Evolutionary conservation across 2,329 filamentous ascomycete genomes (phyloP), one percentile per base, ranked within the genome.

Genomic region (Colletotrichum limetticola): DNA sequence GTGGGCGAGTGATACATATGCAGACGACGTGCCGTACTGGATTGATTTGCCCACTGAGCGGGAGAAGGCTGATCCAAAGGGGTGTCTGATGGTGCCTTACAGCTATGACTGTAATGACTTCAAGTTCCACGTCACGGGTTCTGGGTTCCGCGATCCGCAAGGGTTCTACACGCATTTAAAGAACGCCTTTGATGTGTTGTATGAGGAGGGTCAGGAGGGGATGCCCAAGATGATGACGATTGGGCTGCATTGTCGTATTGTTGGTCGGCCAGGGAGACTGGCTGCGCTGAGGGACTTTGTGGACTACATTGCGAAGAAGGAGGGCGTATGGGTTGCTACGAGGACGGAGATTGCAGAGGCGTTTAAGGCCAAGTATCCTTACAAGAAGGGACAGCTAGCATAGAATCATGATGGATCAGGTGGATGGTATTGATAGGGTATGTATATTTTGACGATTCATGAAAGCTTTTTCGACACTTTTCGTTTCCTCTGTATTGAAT

Each of bases 211-310:
- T 1, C 78, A 82, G 64, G 81, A 82, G 12, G 86, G 86, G 1
- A 78, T 78, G 74, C 86, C 86, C 5, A 88, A 88, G 80, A 90
- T 90, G 88, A 90, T 90, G 88, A 89, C 88, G 0, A 84, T 90
- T 28, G 86, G 85, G 1, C 77, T 89, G 30, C 87, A 89, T 76
- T 88, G 86, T 74, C 83, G 87, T 7, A 87, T 88, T 66, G 85
- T 87, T 46, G 88, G 88, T 1, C 83, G 86, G 42, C 88, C 88
- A 0, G 88, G 86, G 4, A 81, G 88, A 1, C 86, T 86, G 72
- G 83, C 81, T 58, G 88, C 87, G 1, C 76, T 90, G 55, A 82
- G 84, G 76, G 84, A 87, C 66, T 88, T 89, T 76, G 85, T 89
- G 1, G 85, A 89, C 71, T 88, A 90, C 68, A 87, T 89, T 57